phyloP scores from a whole-genome alignment of 2,329 filamentous ascomycete species.

The Ceratocystiopsis brevicomis region DNA sequence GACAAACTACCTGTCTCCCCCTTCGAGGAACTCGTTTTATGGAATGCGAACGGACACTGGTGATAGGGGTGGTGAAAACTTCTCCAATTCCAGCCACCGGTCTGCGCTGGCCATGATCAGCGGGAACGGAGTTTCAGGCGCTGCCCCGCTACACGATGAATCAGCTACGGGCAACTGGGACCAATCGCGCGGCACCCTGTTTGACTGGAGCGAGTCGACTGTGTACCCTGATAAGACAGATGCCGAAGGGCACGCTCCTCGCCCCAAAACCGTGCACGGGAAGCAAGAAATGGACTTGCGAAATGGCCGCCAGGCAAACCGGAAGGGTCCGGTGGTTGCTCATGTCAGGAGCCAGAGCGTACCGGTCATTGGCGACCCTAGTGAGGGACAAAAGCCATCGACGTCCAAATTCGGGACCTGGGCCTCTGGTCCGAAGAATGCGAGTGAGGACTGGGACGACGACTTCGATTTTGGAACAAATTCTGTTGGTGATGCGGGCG shows the following conservation, averaged over 20 bases:
- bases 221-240: conserved; percentile 39
- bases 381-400: conserved; percentile 33
- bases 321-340: conserved; percentile 47
- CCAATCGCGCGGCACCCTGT: conserved; percentile 47
- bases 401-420: conserved; percentile 61
- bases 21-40: conserved; percentile 21
- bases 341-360: conserved; percentile 71
- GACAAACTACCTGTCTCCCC: conserved; percentile 38
- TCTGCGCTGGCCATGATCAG: conserved; percentile 34
- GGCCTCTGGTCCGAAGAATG: conserved; percentile 60
- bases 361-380: conserved; percentile 47
- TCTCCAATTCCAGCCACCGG: conserved; percentile 33
- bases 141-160: conserved; percentile 13
- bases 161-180: conserved; percentile 18
- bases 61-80: conserved; percentile 4
- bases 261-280: conserved; percentile 57
- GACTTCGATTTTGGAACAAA: conserved; percentile 57
- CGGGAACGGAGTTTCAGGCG: conserved; percentile 24
- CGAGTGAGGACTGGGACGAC: conserved; percentile 77
- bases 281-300: conserved; percentile 54
- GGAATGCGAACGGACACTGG: neutral
- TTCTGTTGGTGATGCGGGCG: conserved; percentile 16
- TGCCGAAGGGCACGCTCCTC: conserved; percentile 34
- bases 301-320: conserved; percentile 47
- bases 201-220: conserved; percentile 58